phyloP scores from a whole-genome alignment of 305 asterid species.

The Rubia tinctorum region DNA sequence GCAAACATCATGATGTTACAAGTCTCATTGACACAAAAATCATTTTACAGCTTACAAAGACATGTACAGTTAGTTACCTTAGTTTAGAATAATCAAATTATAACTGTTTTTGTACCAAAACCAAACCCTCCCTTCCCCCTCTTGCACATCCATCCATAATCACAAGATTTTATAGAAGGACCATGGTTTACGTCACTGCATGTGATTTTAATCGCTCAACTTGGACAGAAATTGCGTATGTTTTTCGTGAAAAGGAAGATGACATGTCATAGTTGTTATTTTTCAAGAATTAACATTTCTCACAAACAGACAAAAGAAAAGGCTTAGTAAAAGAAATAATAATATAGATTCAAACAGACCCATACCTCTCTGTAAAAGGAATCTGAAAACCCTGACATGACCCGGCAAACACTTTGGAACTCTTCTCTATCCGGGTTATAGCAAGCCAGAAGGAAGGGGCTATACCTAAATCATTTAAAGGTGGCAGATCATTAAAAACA shows the following conservation, averaged over 20 bases:
- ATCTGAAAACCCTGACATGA: conserved; percentile 92
- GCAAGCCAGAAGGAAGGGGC: conserved; percentile 95
- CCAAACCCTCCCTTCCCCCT: background rate
- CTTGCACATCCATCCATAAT: background rate
- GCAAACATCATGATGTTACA: background rate
- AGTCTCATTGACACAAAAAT: background rate
- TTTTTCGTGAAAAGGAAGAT: too few species aligned
- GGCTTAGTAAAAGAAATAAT: background rate
- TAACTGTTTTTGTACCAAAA: background rate
- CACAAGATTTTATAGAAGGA: background rate
- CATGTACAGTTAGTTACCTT: background rate
- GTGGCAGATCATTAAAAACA: background rate
- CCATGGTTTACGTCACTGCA: background rate
- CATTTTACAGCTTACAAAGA: background rate
- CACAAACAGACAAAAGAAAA: background rate
- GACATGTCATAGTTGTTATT: too few species aligned
- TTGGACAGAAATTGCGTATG: too few species aligned
- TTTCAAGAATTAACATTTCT: background rate
- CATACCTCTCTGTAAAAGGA: conserved; percentile 77
- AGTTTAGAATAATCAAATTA: background rate
- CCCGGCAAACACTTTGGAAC: conserved; percentile 91
- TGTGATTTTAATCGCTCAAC: background rate
- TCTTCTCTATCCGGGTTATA: conserved; percentile 85
- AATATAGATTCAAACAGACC: background rate
- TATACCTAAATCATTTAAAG: conserved; percentile 51